Base-by-base conservation (phyloP, 208 protist genomes). In the Phytomonas sp. region DNA sequence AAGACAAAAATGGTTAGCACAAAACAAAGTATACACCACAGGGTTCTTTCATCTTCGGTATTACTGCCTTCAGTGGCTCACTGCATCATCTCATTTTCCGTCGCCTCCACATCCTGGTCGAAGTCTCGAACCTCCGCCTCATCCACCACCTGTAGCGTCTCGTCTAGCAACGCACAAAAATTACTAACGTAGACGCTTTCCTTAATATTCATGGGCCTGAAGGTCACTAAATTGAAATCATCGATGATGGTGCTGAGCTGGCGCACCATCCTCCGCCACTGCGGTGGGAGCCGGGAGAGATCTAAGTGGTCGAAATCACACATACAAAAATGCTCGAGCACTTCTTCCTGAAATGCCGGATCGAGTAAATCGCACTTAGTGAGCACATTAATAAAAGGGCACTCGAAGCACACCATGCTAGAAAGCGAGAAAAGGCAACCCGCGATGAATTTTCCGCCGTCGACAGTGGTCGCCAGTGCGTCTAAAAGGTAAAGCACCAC, bases 321-420 rank as follows among this genome's bases (percentile, higher is more conserved):
- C 76, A 85, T 76, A 75, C 88, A 93, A 70, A 89, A 95, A 72
- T 92, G 81, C 74, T 95, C 91, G 32, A 95, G 75, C 30, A 71
- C 67, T 29, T 89, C 82, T 42, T 92, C 83, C 66, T 81, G 83
- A 59, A 95, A 81, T 66, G 78, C 81, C 37, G 80, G 73, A 67
- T 76, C 82, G 29, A 96, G 86, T 52, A 96, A 72, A 61, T 96
- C 93, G 67, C 89, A 95, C 76, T 97, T 97, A 66, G 87, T 93
- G 56, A 97, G 83, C 7, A 97, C 81, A 52, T 94, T 95, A 73
- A 97, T 87, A 71, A 94, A 94, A 16, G 93, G 93, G 72, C 89
- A 94, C 29, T 97, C 93, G 74, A 97, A 94, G 77, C 80, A 86
- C 29, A 95, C 86, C 93, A 97, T 97, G 69, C 88, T 92, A 14